Percentiles rank a stretch among this genome's conserved stretches.
Evolutionary conservation across 2,329 filamentous ascomycete genomes (phyloP).

Genomic region (Myriosclerotinia scirpicola): DNA sequence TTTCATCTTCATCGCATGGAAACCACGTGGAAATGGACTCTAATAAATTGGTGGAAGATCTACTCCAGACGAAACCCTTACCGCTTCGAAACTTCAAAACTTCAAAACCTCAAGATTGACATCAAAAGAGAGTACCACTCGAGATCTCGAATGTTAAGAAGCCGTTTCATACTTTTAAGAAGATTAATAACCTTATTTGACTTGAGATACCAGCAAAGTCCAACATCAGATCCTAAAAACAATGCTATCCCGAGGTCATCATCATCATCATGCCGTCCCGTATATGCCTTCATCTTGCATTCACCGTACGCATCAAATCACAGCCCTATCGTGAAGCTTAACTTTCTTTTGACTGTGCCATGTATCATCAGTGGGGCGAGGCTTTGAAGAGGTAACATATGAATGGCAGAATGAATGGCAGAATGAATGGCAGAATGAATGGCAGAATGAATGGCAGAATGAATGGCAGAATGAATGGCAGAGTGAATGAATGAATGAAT

Average conservation of each 20-base stretch:
- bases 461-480: no score
- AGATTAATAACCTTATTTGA: constrained; percentile 1
- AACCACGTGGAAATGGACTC: background rate
- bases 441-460: no score
- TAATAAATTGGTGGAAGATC: background rate
- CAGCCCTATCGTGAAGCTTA: constrained; percentile 19
- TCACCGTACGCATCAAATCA: background rate
- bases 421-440: no score
- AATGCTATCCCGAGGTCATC: no score
- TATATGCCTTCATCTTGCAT: background rate
- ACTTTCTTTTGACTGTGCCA: constrained; percentile 1
- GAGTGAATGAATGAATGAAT: no score
- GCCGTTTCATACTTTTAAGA: background rate
- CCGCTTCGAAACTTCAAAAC: background rate
- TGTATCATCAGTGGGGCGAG: background rate
- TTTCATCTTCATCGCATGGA: constrained; percentile 3
- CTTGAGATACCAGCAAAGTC: background rate
- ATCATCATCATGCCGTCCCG: background rate
- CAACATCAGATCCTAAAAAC: no score
- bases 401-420: no score
- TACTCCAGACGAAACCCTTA: background rate
- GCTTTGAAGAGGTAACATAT: background rate
- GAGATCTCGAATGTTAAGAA: background rate
- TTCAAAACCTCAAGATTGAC: constrained; percentile 4
- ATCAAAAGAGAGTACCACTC: background rate